phyloP scores from a whole-genome alignment of 345 rosid genomes.

The Pugionium cornutum region DNA sequence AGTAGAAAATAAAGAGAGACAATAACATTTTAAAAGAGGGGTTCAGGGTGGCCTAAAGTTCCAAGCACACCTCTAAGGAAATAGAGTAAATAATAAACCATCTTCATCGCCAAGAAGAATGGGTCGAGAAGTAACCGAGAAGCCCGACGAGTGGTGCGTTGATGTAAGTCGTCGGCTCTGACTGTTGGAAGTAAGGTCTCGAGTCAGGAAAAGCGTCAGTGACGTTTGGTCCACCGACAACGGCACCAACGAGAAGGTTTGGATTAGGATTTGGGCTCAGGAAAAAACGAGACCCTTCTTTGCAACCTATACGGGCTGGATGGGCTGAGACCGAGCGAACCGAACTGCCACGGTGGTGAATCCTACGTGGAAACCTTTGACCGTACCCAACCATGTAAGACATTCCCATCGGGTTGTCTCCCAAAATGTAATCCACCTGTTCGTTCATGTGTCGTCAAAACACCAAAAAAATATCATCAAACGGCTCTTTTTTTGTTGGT shows the following conservation, averaged over 20 bases:
- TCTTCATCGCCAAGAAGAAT: slow-evolving; percentile 41
- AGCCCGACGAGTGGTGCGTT: slow-evolving; percentile 95
- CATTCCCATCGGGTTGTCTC: slow-evolving; percentile 80
- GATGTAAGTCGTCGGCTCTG: slow-evolving; percentile 96
- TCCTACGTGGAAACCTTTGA: slow-evolving; percentile 67
- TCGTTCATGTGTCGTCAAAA: slow-evolving; percentile 19
- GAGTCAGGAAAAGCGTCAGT: slow-evolving; percentile 82
- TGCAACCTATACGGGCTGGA: slow-evolving; percentile 64
- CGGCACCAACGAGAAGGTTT: slow-evolving; percentile 74
- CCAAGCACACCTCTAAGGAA: slow-evolving; percentile 39
- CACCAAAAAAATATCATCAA: background rate
- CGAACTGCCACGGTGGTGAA: slow-evolving; percentile 90
- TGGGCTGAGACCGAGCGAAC: slow-evolving; percentile 68
- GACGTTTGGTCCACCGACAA: slow-evolving; percentile 85
- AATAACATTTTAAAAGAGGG: slow-evolving; percentile 15
- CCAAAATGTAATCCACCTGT: slow-evolving; percentile 90
- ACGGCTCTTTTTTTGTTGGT: slow-evolving; percentile 6
- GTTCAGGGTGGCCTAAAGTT: slow-evolving; percentile 40
- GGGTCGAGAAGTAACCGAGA: slow-evolving; percentile 74
- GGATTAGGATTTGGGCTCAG: slow-evolving; percentile 76
- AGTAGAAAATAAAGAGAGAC: slow-evolving; percentile 33
- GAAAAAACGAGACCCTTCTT: slow-evolving; percentile 67
- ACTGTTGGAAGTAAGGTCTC: slow-evolving; percentile 73
- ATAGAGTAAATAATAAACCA: slow-evolving; percentile 6
- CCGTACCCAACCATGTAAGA: slow-evolving; percentile 99